These are phyloP conservation scores for Nidularia pulvinata DNA, from an alignment of 768 basidiomycete species.

Conservation along the genomic window DNA sequence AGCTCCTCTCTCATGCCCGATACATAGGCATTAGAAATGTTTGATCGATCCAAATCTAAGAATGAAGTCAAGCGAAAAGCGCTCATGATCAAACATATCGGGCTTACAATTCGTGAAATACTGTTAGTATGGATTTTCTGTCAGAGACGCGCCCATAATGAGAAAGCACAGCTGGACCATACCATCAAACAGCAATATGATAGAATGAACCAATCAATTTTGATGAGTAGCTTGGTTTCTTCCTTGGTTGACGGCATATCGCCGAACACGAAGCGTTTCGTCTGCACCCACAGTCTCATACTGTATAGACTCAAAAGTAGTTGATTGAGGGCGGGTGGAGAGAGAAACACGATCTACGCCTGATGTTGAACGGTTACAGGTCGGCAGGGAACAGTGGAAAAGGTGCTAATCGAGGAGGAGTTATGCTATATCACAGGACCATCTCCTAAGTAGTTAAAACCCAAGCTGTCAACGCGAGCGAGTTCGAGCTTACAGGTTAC, in stretches of 20 bases:
- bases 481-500: too few relatives aligned
- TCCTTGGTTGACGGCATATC: constrained; percentile 31
- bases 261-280: constrained; percentile 14
- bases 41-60: constrained; percentile 66
- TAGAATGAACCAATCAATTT: constrained; percentile 68
- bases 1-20: constrained; percentile 79
- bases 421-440: too few relatives aligned
- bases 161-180: constrained; percentile 9
- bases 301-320: too few relatives aligned
- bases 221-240: constrained; percentile 54
- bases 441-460: too few relatives aligned
- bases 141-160: neutral
- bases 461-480: too few relatives aligned
- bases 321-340: too few relatives aligned
- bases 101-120: constrained; percentile 65
- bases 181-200: constrained; percentile 76
- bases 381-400: too few relatives aligned
- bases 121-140: constrained; percentile 21
- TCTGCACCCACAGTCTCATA: neutral
- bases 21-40: constrained; percentile 75
- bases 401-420: too few relatives aligned
- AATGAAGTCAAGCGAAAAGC: neutral
- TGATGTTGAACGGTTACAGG: too few relatives aligned
- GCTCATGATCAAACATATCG: neutral
- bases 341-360: too few relatives aligned